Evolutionary conservation across 108 stramenopile species (phyloP), one percentile per base, ranked within the genome.

Genomic region (Halocafeteria seosinensis): DNA sequence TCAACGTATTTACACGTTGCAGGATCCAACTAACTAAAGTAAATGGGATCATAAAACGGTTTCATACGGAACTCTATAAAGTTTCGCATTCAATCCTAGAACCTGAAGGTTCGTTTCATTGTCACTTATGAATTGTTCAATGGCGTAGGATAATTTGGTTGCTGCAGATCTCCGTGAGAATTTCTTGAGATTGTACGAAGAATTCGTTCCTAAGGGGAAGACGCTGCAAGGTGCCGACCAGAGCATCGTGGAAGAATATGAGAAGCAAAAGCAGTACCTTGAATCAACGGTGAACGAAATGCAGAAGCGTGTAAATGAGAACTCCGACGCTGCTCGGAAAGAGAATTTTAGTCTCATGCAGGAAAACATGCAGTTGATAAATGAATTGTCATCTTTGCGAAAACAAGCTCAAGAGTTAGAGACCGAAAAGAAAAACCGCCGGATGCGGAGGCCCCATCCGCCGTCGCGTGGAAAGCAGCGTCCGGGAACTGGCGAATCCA

Each of bases 361-460:
- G 62, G 50, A 77, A 31, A 81, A 80, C 64, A 73, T 83, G 76
- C 34, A 62, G 5, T 76, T 83, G 61, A 81, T 80, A 24, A 64
- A 81, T 57, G 79, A 83, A 61, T 81, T 83, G 42, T 73, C 71
- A 6, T 23, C 28, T 2, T 30, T 66, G 29, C 65, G 65, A 1
- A 26, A 29, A 21, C 58, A 66, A 30, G 61, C 61, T 21, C 59
- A 62, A 8, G 1, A 27, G 3, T 25, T 66, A 26, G 24, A 26
- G 34, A 17, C n/a, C 17, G 17, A 47, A n/a, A 47, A 47, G 42
- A 47, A 47, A n/a, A n/a, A n/a, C n/a, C n/a, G n/a, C n/a, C n/a
- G n/a, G n/a, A n/a, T n/a, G n/a, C n/a, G n/a, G n/a, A n/a, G n/a
- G n/a, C n/a, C n/a, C n/a, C n/a, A n/a, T n/a, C n/a, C n/a, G n/a